A percentile compares a stretch with the other conserved stretches of the same genome.
Conservation (phyloP, 176 grass and related monocot species). For the Sorghum bicolor region Sorghum_bicolor_NCBIv3 NC_012875.2:55893001-55893500, state of each 20-base stretch:
- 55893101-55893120: slow-evolving; percentile 25
- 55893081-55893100: slow-evolving; percentile 34
- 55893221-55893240: slow-evolving; percentile 77
- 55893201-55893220: slow-evolving; percentile 50
- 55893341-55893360: slow-evolving; percentile 39
- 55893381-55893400: slow-evolving; percentile 39
- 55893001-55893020: slow-evolving; percentile 33
- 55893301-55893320: slow-evolving; percentile 75
- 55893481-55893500: slow-evolving; percentile 57
- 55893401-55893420: slow-evolving; percentile 5
- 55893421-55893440: slow-evolving; percentile 45
- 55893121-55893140: neutral
- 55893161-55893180: slow-evolving; percentile 30
- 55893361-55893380: slow-evolving; percentile 75
- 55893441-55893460: slow-evolving; percentile 56
- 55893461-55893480: slow-evolving; percentile 32
- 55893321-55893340: slow-evolving; percentile 33
- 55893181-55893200: slow-evolving; percentile 35
- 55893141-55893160: slow-evolving; percentile 63
- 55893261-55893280: slow-evolving; percentile 4
- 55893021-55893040: slow-evolving; percentile 42
- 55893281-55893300: slow-evolving; percentile 37
- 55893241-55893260: slow-evolving; percentile 34
- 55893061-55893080: slow-evolving; percentile 37
- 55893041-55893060: neutral